These are phyloP conservation scores for Acanthamoeba sp. DNA, from an alignment of 208 protist species.

Conservation along the genomic window DNA sequence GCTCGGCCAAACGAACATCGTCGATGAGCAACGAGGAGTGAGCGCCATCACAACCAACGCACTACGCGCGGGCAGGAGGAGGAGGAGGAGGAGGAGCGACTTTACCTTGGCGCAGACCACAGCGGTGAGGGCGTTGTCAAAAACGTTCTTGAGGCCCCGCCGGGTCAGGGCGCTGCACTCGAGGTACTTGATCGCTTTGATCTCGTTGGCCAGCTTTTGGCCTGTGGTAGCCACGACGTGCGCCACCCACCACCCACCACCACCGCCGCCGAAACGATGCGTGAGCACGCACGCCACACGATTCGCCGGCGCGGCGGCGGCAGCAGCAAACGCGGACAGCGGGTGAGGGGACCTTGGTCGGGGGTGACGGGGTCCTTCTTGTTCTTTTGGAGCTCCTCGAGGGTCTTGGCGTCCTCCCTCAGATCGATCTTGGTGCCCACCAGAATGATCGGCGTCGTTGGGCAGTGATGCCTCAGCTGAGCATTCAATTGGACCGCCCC, in stretches of 20 bases:
- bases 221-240: not conserved
- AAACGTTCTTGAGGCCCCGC: conserved; percentile 90
- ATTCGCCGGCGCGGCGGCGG: too few species aligned
- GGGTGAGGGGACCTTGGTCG: conserved; percentile 80
- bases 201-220: conserved; percentile 86
- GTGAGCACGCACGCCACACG: not conserved
- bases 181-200: conserved; percentile 91
- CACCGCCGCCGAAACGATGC: too few species aligned
- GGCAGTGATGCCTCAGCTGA: conserved; percentile 80
- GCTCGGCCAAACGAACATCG: not conserved
- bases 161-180: conserved; percentile 94
- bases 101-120: conserved; percentile 78
- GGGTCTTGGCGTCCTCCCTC: conserved; percentile 81
- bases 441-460: conserved; percentile 84
- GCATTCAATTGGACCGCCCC: not conserved
- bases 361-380: conserved; percentile 80
- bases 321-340: conserved; percentile 91
- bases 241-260: too few species aligned
- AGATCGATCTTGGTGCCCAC: conserved; percentile 88
- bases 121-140: conserved; percentile 90
- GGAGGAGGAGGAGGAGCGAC: not conserved
- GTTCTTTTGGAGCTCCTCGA: conserved; percentile 82
- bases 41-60: not conserved
- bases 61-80: not conserved
- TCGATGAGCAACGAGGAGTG: not conserved